Percentiles rank a stretch among this genome's conserved stretches.
Conservation (phyloP, 352 stramenopile species). For the Peronospora tabacina region DNA sequence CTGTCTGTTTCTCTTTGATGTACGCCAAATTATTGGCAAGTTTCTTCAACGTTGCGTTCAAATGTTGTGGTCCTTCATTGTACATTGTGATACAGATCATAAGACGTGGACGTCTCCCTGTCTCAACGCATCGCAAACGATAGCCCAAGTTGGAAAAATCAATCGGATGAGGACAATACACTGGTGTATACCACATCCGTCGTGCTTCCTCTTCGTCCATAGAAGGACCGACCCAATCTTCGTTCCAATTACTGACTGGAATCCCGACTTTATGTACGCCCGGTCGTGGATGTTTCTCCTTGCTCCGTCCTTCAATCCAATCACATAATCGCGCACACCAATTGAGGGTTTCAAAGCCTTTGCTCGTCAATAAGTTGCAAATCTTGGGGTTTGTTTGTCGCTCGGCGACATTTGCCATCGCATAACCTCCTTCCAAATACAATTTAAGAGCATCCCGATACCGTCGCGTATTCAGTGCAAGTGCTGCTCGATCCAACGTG, state of each 20-base stretch:
- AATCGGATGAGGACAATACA: constrained; percentile 56
- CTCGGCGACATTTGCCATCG: constrained; percentile 77
- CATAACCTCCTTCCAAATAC: constrained; percentile 78
- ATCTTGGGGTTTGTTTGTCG: constrained; percentile 75
- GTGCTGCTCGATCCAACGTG: constrained; percentile 61
- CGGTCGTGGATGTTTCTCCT: constrained; percentile 64
- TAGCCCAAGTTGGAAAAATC: constrained; percentile 78
- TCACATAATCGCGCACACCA: constrained; percentile 76
- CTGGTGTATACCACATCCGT: constrained; percentile 76
- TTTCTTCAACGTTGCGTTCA: constrained; percentile 71
- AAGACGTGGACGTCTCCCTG: constrained; percentile 52
- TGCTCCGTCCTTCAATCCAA: constrained; percentile 76
- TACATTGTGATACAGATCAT: constrained; percentile 87
- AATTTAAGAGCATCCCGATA: constrained; percentile 77
- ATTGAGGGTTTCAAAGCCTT: constrained; percentile 82
- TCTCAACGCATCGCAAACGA: constrained; percentile 70
- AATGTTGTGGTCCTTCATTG: constrained; percentile 63
- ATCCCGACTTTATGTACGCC: constrained; percentile 80
- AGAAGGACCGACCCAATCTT: constrained; percentile 58
- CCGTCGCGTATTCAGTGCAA: constrained; percentile 45
- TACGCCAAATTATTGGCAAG: constrained; percentile 78
- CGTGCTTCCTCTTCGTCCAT: constrained; percentile 70
- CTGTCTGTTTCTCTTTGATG: constrained; percentile 39
- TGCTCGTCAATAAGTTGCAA: constrained; percentile 77
- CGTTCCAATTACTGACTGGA: constrained; percentile 52